phyloP scores from a whole-genome alignment of 345 rosid species.

The Melaleuca alternifolia region DNA sequence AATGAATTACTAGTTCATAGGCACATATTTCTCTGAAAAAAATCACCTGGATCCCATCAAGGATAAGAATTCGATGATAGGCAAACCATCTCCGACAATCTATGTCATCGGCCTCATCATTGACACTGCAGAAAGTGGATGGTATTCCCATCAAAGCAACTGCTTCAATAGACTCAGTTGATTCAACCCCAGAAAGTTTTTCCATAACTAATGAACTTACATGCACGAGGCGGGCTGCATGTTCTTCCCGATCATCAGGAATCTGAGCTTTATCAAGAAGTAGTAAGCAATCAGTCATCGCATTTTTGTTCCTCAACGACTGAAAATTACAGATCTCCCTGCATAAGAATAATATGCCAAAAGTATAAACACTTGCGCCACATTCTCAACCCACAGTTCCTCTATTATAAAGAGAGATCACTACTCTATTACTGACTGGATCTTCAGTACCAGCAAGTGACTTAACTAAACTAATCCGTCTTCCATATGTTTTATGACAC shows the following conservation, averaged over 20 bases:
- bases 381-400: not conserved
- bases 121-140: slow-evolving; percentile 36
- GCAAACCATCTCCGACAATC: slow-evolving; percentile 58
- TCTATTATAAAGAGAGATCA: not conserved
- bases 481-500: accelerated
- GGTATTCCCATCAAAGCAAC: slow-evolving; percentile 76
- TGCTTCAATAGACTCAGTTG: slow-evolving; percentile 67
- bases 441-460: not conserved
- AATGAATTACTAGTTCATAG: not conserved
- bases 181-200: slow-evolving; percentile 73
- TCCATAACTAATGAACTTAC: slow-evolving; percentile 62
- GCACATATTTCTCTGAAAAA: not conserved
- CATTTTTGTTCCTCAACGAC: slow-evolving; percentile 19
- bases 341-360: not conserved
- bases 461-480: not conserved
- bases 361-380: not conserved
- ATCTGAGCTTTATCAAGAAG: slow-evolving; percentile 47
- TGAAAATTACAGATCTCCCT: slow-evolving; percentile 62
- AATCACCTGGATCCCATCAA: slow-evolving; percentile 76
- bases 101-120: slow-evolving; percentile 4
- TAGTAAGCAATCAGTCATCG: slow-evolving; percentile 47
- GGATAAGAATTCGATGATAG: slow-evolving; percentile 63
- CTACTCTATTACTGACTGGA: too few relatives aligned
- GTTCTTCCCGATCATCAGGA: slow-evolving; percentile 34
- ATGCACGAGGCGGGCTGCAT: slow-evolving; percentile 25